Conservation (phyloP, 345 rosid genomes). For the Hibiscus mutabilis region DNA sequence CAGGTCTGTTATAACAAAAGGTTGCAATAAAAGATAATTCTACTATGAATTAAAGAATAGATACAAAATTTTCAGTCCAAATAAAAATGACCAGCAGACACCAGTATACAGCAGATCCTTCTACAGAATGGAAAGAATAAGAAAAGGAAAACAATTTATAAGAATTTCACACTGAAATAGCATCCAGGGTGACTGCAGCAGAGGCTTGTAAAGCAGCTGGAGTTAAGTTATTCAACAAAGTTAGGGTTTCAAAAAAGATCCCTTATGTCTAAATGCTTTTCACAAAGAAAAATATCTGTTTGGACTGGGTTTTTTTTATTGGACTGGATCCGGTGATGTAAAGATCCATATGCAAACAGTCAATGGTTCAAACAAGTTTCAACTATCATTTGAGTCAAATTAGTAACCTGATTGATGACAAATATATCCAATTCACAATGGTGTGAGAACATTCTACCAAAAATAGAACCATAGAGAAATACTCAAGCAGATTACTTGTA, state of each 20-base stretch:
- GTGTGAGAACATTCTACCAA: not conserved
- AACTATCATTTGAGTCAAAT: not conserved
- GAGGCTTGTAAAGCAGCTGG: slow-evolving; percentile 1
- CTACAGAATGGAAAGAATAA: not conserved
- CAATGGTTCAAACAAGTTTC: not conserved
- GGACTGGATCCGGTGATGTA: not conserved
- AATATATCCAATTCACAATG: not conserved
- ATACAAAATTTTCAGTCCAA: not conserved
- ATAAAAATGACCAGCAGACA: not conserved
- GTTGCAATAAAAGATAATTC: not conserved
- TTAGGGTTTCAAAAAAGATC: slow-evolving; percentile 8
- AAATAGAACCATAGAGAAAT: not conserved
- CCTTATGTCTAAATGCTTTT: not conserved
- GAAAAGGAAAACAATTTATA: not conserved
- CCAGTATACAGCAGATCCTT: not conserved
- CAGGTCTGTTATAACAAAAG: not conserved
- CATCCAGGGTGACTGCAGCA: slow-evolving; percentile 1
- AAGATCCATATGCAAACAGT: slow-evolving; percentile 1
- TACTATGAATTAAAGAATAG: not conserved
- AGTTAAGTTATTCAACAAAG: not conserved
- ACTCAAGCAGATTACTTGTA: not conserved
- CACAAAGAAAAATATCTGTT: not conserved
- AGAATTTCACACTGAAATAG: slow-evolving; percentile 7
- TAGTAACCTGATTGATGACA: not conserved
- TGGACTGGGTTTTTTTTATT: not conserved